Conservation (phyloP, 2,329 filamentous ascomycete species). For the Fusarium oxysporum region DNA sequence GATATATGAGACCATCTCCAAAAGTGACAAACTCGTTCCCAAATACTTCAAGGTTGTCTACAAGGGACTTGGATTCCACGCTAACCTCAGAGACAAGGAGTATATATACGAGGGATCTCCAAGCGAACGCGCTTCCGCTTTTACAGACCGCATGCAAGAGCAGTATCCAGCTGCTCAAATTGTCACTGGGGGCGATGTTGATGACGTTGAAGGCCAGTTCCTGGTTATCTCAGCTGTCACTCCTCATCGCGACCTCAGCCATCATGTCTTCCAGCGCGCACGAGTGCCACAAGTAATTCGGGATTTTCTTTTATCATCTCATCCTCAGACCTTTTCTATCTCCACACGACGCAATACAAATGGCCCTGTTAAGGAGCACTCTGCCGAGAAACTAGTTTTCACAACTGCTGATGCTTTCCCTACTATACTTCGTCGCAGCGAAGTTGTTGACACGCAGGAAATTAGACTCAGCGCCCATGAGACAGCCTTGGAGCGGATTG, state of each 20-base stretch:
- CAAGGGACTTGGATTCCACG: slow-evolving; percentile 88
- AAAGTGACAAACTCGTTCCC: slow-evolving; percentile 80
- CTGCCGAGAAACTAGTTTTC: slow-evolving; percentile 85
- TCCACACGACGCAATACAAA: slow-evolving; percentile 77
- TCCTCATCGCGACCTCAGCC: slow-evolving; percentile 82
- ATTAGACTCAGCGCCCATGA: slow-evolving; percentile 79
- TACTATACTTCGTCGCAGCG: slow-evolving; percentile 88
- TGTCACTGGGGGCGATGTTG: slow-evolving; percentile 73
- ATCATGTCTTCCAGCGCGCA: slow-evolving; percentile 89
- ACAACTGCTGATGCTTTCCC: slow-evolving; percentile 89
- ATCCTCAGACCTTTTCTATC: slow-evolving; percentile 82
- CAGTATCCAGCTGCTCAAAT: slow-evolving; percentile 89
- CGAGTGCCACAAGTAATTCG: slow-evolving; percentile 84
- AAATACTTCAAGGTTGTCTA: slow-evolving; percentile 94
- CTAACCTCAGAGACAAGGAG: slow-evolving; percentile 85
- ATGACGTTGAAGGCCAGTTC: slow-evolving; percentile 92
- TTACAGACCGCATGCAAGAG: slow-evolving; percentile 92
- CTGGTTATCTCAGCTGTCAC: slow-evolving; percentile 84
- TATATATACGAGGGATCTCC: slow-evolving; percentile 90
- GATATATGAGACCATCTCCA: slow-evolving; percentile 89
- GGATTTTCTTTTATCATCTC: slow-evolving; percentile 85
- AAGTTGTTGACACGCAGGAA: slow-evolving; percentile 78
- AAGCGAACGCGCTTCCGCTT: slow-evolving; percentile 80
- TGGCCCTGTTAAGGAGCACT: slow-evolving; percentile 78
- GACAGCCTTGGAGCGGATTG: slow-evolving; percentile 90